Evolutionary conservation across 2,329 filamentous ascomycete genomes (phyloP).

Genomic region (Coniochaeta sp.): DNA sequence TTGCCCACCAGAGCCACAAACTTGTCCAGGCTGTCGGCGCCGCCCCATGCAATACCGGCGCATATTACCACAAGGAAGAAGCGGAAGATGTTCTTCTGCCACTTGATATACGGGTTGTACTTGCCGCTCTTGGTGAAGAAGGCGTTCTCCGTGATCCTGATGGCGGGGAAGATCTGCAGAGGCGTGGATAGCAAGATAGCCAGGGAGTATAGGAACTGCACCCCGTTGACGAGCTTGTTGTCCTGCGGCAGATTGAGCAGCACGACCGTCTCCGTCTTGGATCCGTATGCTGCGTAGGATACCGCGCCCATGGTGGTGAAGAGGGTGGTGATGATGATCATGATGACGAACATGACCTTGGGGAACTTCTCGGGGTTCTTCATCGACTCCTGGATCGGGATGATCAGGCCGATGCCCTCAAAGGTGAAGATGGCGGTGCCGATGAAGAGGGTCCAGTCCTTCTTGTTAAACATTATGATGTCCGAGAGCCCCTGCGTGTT

Average conservation of each 20-base stretch:
- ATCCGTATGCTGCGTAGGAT: constrained; percentile 93
- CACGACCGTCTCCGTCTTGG: constrained; percentile 91
- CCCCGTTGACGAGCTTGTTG: constrained; percentile 87
- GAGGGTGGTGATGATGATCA: constrained; percentile 88
- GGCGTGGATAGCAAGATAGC: constrained; percentile 96
- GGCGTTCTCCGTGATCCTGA: constrained; percentile 91
- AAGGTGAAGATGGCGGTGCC: constrained; percentile 99
- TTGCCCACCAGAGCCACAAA: constrained; percentile 95
- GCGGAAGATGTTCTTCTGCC: constrained; percentile 97
- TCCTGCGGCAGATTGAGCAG: constrained; percentile 95
- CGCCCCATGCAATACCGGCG: constrained; percentile 81
- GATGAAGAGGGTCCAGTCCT: constrained; percentile 95
- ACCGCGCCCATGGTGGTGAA: constrained; percentile 89
- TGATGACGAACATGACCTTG: constrained; percentile 77
- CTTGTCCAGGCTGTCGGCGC: constrained; percentile 90
- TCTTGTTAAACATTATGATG: constrained; percentile 82
- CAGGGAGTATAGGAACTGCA: constrained; percentile 95
- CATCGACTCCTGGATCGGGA: constrained; percentile 98
- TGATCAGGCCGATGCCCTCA: constrained; percentile 94
- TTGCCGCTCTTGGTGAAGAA: constrained; percentile 92
- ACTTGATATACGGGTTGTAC: constrained; percentile 98
- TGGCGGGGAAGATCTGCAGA: constrained; percentile 94
- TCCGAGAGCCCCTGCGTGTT: constrained; percentile 70
- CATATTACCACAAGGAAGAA: constrained; percentile 89
- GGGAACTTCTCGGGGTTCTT: constrained; percentile 85